A percentile compares a stretch with the other conserved stretches of the same genome.
Conservation (phyloP, 805 yeast species). For the Starmerella tilneyi region DNA sequence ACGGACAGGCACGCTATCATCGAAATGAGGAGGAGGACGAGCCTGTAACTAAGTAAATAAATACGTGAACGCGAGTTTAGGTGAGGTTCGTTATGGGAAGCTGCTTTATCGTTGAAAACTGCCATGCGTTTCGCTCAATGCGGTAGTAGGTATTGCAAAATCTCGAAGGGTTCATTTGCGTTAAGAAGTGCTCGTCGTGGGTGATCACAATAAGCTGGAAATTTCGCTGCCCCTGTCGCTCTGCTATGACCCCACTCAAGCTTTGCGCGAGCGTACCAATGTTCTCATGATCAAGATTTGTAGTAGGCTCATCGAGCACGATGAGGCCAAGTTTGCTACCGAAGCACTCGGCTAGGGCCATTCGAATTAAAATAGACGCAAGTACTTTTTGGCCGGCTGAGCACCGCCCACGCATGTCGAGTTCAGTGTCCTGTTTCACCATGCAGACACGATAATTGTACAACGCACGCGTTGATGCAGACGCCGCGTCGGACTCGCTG, state of each 20-base stretch:
- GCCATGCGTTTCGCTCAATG: conserved; percentile 68
- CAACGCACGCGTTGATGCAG: conserved; percentile 39
- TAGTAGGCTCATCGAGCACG: conserved; percentile 95
- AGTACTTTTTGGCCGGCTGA: conserved; percentile 96
- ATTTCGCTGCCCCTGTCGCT: conserved; percentile 67
- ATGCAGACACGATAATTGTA: conserved; percentile 91
- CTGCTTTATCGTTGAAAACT: conserved; percentile 65
- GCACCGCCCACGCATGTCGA: conserved; percentile 97
- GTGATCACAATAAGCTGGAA: conserved; percentile 93
- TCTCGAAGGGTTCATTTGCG: conserved; percentile 71
- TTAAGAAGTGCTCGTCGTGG: conserved; percentile 85
- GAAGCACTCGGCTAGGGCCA: conserved; percentile 91
- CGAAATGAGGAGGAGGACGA: too few relatives aligned
- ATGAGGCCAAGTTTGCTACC: conserved; percentile 92
- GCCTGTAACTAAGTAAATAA: too few relatives aligned
- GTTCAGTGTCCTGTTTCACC: conserved; percentile 82
- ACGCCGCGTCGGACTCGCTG: conserved; percentile 53
- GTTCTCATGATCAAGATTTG: conserved; percentile 83
- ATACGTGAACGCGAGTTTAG: background rate
- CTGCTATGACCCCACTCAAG: conserved; percentile 59
- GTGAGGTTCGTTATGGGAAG: conserved; percentile 26
- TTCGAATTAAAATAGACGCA: conserved; percentile 80
- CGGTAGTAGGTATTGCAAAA: conserved; percentile 82
- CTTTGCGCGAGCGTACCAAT: conserved; percentile 79
- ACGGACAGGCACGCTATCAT: too few relatives aligned